phyloP scores from a whole-genome alignment of 208 protist species.

The Naegleria gruberi region DNA sequence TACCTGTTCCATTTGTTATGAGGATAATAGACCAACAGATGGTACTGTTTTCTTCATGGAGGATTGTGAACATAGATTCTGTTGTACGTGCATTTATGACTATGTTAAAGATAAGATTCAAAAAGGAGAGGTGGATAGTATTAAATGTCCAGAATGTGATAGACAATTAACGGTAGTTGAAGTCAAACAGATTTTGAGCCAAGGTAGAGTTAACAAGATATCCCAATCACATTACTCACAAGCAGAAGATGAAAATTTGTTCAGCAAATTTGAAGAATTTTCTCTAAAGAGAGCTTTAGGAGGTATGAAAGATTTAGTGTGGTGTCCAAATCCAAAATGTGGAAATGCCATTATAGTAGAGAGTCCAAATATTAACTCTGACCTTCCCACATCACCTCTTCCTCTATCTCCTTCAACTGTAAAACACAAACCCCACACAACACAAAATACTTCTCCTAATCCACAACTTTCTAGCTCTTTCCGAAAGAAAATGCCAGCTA shows the following conservation, averaged over 20 bases:
- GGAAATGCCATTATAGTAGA: slow-evolving; percentile 6
- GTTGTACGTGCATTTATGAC: neutral
- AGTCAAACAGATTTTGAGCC: neutral
- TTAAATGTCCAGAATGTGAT: slow-evolving; percentile 12
- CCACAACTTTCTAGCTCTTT: no score
- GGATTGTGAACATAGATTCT: slow-evolving; percentile 14
- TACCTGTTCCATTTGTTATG: neutral
- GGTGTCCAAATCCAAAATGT: slow-evolving; percentile 15
- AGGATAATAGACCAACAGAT: neutral
- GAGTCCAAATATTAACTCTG: neutral
- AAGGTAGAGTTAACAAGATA: neutral
- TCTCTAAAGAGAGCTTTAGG: neutral
- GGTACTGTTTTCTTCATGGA: neutral
- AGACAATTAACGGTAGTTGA: neutral
- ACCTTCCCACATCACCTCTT: neutral
- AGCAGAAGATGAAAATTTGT: neutral
- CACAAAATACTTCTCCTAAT: neutral
- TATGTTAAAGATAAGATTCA: neutral
- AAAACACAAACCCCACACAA: neutral
- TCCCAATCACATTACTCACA: neutral
- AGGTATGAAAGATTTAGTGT: neutral
- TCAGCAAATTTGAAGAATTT: slow-evolving; percentile 6
- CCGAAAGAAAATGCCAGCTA: neutral
- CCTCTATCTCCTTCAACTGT: neutral
- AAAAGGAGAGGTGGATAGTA: neutral